phyloP scores from a whole-genome alignment of 306 rosid species.

The Hylodesmum podocarpum region DNA sequence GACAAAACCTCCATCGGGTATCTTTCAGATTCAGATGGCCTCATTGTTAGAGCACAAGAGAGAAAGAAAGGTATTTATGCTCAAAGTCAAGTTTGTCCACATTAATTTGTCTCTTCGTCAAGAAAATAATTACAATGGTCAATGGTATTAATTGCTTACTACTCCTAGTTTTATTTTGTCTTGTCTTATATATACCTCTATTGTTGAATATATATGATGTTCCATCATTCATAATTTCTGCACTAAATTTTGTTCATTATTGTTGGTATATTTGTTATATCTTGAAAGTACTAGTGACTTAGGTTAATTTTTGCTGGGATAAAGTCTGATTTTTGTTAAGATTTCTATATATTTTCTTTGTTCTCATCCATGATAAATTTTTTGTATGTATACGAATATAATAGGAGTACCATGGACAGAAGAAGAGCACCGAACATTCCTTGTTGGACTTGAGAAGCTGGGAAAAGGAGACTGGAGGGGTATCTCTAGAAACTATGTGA shows the following conservation, averaged over 20 bases:
- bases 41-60: conserved; percentile 55
- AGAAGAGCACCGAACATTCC: conserved; percentile 83
- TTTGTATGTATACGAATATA: not conserved
- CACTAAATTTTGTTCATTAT: not conserved
- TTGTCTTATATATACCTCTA: not conserved
- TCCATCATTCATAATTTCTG: not conserved
- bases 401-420: conserved; percentile 93
- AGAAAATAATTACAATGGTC: not conserved
- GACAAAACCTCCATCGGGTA: conserved; percentile 45
- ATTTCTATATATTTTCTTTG: not conserved
- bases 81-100: not conserved
- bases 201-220: not conserved
- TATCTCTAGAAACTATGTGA: conserved; percentile 71
- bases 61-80: conserved; percentile 63
- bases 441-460: conserved; percentile 75
- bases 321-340: not conserved
- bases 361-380: not conserved
- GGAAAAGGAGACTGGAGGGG: conserved; percentile 98
- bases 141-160: not conserved
- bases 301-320: not conserved
- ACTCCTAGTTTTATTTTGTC: not conserved
- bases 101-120: not conserved
- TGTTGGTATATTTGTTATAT: not conserved
- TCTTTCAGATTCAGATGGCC: conserved; percentile 64
- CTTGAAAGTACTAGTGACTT: not conserved